Base-by-base conservation (phyloP, 1,284 basidiomycete species). In the Austropuccinia psidii region DNA sequence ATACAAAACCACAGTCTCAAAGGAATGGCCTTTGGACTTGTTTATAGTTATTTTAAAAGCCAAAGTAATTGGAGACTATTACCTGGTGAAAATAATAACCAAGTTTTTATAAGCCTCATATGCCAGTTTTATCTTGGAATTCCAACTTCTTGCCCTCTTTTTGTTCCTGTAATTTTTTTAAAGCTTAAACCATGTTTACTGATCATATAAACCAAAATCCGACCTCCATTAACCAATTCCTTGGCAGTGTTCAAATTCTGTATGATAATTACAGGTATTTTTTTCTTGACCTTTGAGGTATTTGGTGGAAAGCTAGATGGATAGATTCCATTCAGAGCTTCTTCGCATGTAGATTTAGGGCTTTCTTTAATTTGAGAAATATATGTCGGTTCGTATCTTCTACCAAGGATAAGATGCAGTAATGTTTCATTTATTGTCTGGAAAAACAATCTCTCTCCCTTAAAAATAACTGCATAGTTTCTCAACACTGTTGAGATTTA, bases 41-140 rank as follows among this genome's bases (percentile, higher is more conserved):
- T 84, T 84, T 74, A 84, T 82, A 7, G 79, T 81, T 61, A 84
- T 80, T 7, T 81, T 79, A 79, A 83, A 84, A 7, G 82, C 83
- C 0, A 83, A 78, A 0, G 77, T 76, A 0, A 84, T 76, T 11
- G 83, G 83, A 76, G 83, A 83, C 74, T 84, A 83, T 0, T 74
- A 74, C 11, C 80, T 78, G 15, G 57, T 57, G 11, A 83, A 75
- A 6, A 61, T 66, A 69, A 80, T n/a, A 45, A 11, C 11, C 43
- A 45, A 45, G 43, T 45, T n/a, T n/a, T n/a, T n/a, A n/a, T 45
- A 11, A 45, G 11, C 43, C 11, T 45, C 43, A 11, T 45, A n/a
- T n/a, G n/a, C 11, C 43, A 45, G 11, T n/a, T n/a, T 11, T n/a
- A 45, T 11, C n/a, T 45, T 45, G 43, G 43, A 45, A 45, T 45